Evolutionary conservation across 163 green algal species (phyloP), one percentile per base, ranked within the genome.

Genomic region (Volvox carteri): DNA sequence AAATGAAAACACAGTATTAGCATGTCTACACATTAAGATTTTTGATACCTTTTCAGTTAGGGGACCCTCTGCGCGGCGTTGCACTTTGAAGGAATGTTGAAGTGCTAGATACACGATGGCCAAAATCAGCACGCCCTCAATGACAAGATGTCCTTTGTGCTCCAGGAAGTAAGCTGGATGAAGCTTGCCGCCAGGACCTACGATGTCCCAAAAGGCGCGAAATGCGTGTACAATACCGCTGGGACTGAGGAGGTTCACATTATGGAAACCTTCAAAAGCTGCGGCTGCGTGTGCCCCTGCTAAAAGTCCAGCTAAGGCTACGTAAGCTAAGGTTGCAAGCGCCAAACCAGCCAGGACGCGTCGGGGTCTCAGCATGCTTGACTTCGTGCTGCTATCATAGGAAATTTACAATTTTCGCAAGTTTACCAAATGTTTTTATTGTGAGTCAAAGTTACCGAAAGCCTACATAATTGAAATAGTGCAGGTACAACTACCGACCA

Each of bases 71-170:
- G 93, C 85, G 35, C 93, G 84, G 12, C 68, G 84, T 4, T 86
- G 86, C 0, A 96, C 96, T 33, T 96, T 96, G 84, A 95, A 98
- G 44, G 89, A 92, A 50, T 93, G 94, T 80, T 98, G 96, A 7
- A 97, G 72, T 5, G 99, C 91, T 33, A 99, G 94, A 79, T 96
- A 97, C 1, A 93, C 30, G 87, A 99, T 98, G 54, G 97, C 86
- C 2, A 95, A 78, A 37, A 98, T 65, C 46, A 99, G 94, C 18
- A 97, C n/a, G 0, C 87, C 93, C 91, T 99, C 97, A 25, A 99
- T 86, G 4, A 96, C 91, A 23, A 98, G 67, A 86, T 98, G 96
- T 16, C 96, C 96, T 44, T 98, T 94, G 92, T 97, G 92, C 88
- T 97, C 96, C n/a, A 99, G 90, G 84, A 99, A 98, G 58, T 92